These are phyloP conservation scores for Mycena capillaripes DNA, from an alignment of 768 basidiomycete species.

Conservation along the genomic window DNA sequence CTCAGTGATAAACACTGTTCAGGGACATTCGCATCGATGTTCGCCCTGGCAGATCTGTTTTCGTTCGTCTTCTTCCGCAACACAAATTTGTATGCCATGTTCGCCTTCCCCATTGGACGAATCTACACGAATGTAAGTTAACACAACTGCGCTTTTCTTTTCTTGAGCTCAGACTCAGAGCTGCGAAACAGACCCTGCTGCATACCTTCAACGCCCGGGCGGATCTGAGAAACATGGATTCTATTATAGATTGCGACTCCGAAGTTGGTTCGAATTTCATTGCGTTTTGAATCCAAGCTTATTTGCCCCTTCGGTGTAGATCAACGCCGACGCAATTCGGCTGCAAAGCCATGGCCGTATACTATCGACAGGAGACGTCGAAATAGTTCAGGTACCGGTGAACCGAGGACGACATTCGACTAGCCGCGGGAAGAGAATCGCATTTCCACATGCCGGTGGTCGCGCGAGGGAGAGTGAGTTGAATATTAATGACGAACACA, in stretches of 20 bases:
- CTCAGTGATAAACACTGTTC: not conserved
- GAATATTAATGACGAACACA: no score
- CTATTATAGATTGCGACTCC: not conserved
- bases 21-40: slow-evolving; percentile 60
- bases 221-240: not conserved
- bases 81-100: slow-evolving; percentile 51
- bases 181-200: not conserved
- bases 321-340: not conserved
- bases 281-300: not conserved
- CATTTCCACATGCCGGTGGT: no score
- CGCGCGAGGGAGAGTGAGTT: no score
- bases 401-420: no score
- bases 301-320: not conserved
- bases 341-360: not conserved
- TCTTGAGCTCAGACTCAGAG: no score
- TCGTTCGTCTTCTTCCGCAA: slow-evolving; percentile 42
- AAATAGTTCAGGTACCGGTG: not conserved
- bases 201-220: slow-evolving; percentile 10
- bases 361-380: not conserved
- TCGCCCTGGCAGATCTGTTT: slow-evolving; percentile 65
- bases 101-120: slow-evolving; percentile 53
- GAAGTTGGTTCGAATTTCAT: not conserved
- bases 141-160: not conserved
- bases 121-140: slow-evolving; percentile 62
- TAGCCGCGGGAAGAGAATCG: no score